Evolutionary conservation across 2,329 filamentous ascomycete genomes (phyloP), one percentile per base, ranked within the genome.

Genomic region (Xylariaceae sp.): DNA sequence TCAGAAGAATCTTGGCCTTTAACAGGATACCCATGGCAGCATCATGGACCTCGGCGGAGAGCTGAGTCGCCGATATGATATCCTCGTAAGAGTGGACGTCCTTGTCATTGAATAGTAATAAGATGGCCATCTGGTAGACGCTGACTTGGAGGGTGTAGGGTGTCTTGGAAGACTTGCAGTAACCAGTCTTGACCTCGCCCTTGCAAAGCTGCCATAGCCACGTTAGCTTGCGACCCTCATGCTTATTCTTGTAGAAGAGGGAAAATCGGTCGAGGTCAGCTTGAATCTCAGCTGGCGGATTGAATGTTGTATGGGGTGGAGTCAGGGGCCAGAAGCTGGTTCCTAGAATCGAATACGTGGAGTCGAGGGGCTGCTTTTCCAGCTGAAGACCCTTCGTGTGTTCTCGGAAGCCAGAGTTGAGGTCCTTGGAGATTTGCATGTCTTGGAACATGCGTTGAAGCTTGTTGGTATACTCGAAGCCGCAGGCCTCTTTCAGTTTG

Each of bases 391-490:
- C 79, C 67, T 82, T 82, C 9, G 82, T 78, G 68, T 92, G 87
- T 74, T 92, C 90, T 70, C 90, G 88, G 80, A 95, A 99, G 35
- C 88, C 87, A 52, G 84, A 83, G 75, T 99, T 99, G 51, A 99
- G 83, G 76, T 99, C 94, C 77, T 97, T 97, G 64, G 93, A 97
- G 54, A 96, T 96, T 74, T 99, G 94, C 80, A 99, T 97, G 72
- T 99, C 94, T 74, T 97, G 93, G 83, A 97, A 99, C 94, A 99
- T 99, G 71, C 95, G 91, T 78, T 97, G 93, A 51, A 99, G 83
- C 79, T 97, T 97, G 81, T 97, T 99, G 67, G 94, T 99, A 77
- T 99, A 99, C 74, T 99, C 94, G 68, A 97, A 99, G 69, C 94
- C 94, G 71, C 94, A 97, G 0, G 94, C 93, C 72, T 99, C 94